These are phyloP conservation scores for Penstemon davidsonii DNA, from an alignment of 257 asterid genomes.

Conservation along the genomic window DNA sequence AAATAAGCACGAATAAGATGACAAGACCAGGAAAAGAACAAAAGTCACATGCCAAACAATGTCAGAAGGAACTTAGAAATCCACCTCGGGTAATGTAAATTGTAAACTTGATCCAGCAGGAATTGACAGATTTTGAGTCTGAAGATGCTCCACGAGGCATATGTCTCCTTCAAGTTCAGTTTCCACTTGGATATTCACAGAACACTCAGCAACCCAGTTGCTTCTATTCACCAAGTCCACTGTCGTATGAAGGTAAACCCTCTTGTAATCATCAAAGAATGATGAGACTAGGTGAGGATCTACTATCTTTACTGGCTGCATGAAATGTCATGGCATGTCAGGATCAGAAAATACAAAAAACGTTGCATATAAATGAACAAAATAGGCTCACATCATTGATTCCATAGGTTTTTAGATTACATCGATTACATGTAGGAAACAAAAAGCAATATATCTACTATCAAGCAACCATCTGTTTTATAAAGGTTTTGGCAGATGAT, in stretches of 20 bases:
- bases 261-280: conserved; percentile 63
- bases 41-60: background rate
- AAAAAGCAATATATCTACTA: conserved; percentile 8
- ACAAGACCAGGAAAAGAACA: conserved; percentile 3
- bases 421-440: conserved; percentile 13
- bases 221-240: conserved; percentile 74
- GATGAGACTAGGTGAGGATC: conserved; percentile 95
- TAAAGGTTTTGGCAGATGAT: conserved; percentile 16
- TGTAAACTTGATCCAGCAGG: conserved; percentile 63
- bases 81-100: conserved; percentile 82
- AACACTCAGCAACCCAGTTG: conserved; percentile 58
- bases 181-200: conserved; percentile 84
- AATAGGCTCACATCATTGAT: conserved; percentile 7
- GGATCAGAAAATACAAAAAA: conserved; percentile 23
- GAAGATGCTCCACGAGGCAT: conserved; percentile 71
- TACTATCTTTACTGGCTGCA: conserved; percentile 95
- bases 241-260: conserved; percentile 77
- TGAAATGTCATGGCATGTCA: conserved; percentile 29
- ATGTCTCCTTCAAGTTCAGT: conserved; percentile 66
- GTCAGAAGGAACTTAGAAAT: conserved; percentile 31
- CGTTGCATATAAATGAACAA: conserved; percentile 1
- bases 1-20: background rate
- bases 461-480: conserved; percentile 14
- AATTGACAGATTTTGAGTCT: conserved; percentile 52
- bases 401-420: background rate